These are phyloP conservation scores for Anaeromyces robustus DNA, from an alignment of 192 early-diverging fungal genomes.

Conservation along the genomic window DNA sequence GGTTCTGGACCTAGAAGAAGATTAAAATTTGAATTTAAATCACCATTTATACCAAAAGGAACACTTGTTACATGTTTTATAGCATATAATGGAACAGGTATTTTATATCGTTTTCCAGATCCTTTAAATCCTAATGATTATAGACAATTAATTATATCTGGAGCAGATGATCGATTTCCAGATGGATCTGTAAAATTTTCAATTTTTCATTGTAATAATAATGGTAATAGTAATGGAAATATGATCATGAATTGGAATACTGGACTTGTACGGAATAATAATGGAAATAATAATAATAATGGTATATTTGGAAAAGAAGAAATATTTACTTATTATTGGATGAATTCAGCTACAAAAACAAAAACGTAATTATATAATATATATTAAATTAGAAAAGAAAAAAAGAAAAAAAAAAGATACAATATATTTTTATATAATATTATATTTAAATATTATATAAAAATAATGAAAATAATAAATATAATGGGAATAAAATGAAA, in stretches of 20 bases:
- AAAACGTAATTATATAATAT: background rate
- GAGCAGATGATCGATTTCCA: background rate
- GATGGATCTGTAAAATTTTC: background rate
- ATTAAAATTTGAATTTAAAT: background rate
- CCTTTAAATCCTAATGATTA: background rate
- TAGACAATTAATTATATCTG: background rate
- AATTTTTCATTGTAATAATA: background rate
- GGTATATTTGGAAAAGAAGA: background rate
- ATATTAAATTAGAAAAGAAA: no score
- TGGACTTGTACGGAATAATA: background rate
- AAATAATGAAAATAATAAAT: no score
- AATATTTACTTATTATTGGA: background rate
- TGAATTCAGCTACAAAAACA: background rate
- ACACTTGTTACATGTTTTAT: background rate
- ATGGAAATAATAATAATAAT: background rate
- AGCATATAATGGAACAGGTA: background rate
- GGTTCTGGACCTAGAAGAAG: background rate
- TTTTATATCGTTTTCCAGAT: background rate
- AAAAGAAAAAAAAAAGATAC: no score
- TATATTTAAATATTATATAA: no score
- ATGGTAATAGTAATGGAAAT: background rate
- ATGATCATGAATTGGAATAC: background rate
- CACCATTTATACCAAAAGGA: background rate
- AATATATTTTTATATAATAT: no score
- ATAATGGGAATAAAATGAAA: no score